Evolutionary conservation across 2,329 filamentous ascomycete genomes (phyloP).

Genomic region (Penicillium decumbens): DNA sequence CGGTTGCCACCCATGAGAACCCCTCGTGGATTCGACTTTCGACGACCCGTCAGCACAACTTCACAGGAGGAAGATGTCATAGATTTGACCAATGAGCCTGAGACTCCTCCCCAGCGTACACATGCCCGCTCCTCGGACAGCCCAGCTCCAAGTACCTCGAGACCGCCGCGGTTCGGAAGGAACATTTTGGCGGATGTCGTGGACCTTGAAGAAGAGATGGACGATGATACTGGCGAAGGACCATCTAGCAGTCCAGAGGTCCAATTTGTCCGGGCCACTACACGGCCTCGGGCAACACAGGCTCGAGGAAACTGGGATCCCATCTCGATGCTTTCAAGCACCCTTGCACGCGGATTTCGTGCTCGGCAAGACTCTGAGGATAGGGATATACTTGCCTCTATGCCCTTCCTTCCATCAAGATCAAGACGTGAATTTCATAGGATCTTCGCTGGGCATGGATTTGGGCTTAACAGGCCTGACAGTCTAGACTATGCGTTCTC

Average conservation of each 20-base stretch:
- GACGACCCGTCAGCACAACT: constrained; percentile 47
- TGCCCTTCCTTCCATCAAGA: neutral
- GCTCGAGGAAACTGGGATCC: constrained; percentile 6
- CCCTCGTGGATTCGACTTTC: constrained; percentile 51
- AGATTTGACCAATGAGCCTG: constrained; percentile 46
- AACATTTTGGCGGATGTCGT: constrained; percentile 39
- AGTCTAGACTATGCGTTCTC: constrained; percentile 11
- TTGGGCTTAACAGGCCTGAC: neutral
- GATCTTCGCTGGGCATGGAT: neutral
- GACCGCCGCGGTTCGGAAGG: constrained; percentile 35
- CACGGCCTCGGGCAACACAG: constrained; percentile 12
- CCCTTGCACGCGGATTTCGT: neutral
- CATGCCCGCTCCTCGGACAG: constrained; percentile 10
- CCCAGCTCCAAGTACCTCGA: constrained; percentile 10
- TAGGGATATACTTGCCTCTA: neutral
- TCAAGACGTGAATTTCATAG: neutral
- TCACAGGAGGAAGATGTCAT: constrained; percentile 38
- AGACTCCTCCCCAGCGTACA: constrained; percentile 28
- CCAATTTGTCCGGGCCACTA: constrained; percentile 43
- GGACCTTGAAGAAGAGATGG: constrained; percentile 38
- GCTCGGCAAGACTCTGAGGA: neutral
- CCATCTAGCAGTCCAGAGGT: constrained; percentile 46
- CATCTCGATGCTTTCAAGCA: neutral
- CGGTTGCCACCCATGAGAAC: constrained; percentile 37
- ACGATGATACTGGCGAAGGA: constrained; percentile 14